A percentile compares a stretch with the other conserved stretches of the same genome.
Conservation (phyloP, 352 stramenopile genomes). For the Phytophthora aleatoria region DNA sequence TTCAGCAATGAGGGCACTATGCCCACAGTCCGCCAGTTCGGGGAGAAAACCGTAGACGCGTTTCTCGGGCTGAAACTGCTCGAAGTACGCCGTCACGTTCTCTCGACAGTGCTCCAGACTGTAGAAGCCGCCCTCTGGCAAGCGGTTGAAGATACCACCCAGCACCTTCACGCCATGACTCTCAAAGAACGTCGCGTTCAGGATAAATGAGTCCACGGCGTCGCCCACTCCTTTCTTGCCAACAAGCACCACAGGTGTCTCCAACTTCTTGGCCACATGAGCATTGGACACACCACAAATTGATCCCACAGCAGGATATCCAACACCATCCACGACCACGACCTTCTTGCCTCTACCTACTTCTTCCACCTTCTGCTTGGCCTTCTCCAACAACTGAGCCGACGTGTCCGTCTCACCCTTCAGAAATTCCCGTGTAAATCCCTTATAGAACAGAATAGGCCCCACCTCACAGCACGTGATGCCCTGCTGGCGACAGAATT, state of each 20-base stretch:
- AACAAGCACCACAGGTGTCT: conserved; percentile 93
- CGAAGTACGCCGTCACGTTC: conserved; percentile 93
- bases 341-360: conserved; percentile 90
- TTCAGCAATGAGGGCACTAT: conserved; percentile 29
- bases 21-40: conserved; percentile 48
- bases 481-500: conserved; percentile 91
- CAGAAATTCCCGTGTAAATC: conserved; percentile 97
- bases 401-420: conserved; percentile 89
- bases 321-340: conserved; percentile 97
- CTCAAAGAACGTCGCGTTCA: conserved; percentile 97
- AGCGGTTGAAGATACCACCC: conserved; percentile 97
- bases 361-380: conserved; percentile 85
- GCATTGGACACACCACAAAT: conserved; percentile 86
- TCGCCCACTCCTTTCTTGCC: conserved; percentile 96
- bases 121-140: conserved; percentile 94
- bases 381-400: conserved; percentile 84
- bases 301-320: conserved; percentile 92
- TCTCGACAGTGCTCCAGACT: conserved; percentile 91
- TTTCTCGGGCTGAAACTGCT: conserved; percentile 70
- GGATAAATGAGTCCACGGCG: conserved; percentile 97
- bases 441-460: conserved; percentile 96
- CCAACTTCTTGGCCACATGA: conserved; percentile 60
- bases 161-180: conserved; percentile 90
- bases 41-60: conserved; percentile 86
- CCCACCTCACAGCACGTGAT: conserved; percentile 91